phyloP scores from a whole-genome alignment of 257 asterid species.

The Jasminum sambac region DNA sequence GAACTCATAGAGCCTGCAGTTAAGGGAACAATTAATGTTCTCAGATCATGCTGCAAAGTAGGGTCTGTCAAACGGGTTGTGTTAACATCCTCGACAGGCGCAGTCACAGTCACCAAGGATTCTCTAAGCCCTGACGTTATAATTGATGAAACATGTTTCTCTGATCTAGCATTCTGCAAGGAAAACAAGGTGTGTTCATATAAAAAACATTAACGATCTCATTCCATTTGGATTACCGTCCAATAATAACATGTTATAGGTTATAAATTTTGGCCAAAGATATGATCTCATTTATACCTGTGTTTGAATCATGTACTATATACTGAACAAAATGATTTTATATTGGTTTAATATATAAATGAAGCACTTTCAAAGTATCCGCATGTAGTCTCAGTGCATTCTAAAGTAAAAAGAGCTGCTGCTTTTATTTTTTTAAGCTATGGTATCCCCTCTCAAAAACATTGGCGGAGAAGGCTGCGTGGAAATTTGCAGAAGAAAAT shows the following conservation, averaged over 20 bases:
- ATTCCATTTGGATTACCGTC: too few species aligned
- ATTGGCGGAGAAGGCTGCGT: constrained; percentile 49
- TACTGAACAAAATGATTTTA: too few species aligned
- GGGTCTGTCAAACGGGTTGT: constrained; percentile 42
- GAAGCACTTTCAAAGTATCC: too few species aligned
- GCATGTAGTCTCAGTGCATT: not conserved
- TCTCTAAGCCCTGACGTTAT: constrained; percentile 31
- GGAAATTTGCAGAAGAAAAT: constrained; percentile 40
- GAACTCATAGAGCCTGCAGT: constrained; percentile 50
- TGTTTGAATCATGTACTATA: too few species aligned
- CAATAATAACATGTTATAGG: too few species aligned
- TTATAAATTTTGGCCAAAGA: too few species aligned
- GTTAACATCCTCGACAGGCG: constrained; percentile 40
- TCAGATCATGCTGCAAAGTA: constrained; percentile 38
- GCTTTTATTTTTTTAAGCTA: constrained; percentile 21
- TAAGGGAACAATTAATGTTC: constrained; percentile 50
- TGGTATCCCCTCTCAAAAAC: constrained; percentile 43
- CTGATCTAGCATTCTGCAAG: constrained; percentile 38
- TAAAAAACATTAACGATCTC: not conserved
- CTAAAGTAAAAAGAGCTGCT: not conserved
- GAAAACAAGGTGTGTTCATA: constrained; percentile 39
- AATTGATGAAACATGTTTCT: constrained; percentile 52
- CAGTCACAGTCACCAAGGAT: constrained; percentile 29
- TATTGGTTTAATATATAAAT: too few species aligned
- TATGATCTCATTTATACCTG: too few species aligned